phyloP scores from a whole-genome alignment of 2,329 filamentous ascomycete genomes.

The Tricladium varicosporioides region DNA sequence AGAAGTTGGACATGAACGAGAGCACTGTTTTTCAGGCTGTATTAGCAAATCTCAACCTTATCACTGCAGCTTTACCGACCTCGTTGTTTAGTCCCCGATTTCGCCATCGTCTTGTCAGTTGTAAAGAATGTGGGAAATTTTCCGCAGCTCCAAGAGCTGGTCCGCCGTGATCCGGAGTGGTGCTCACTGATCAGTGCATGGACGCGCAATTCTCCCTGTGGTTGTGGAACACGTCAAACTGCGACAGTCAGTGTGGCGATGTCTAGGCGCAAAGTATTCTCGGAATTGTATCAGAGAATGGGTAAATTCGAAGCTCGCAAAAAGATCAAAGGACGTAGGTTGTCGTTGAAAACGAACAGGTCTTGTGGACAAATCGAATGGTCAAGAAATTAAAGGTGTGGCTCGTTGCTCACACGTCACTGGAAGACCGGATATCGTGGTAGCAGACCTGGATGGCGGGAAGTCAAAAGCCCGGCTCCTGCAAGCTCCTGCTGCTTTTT shows the following conservation, averaged over 20 bases:
- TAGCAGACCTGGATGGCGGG: neutral
- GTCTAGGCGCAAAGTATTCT: neutral
- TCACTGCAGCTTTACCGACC: slow-evolving; percentile 27
- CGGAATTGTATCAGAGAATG: no score
- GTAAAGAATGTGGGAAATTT: slow-evolving; percentile 21
- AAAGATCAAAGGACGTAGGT: neutral
- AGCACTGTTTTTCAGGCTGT: slow-evolving; percentile 54
- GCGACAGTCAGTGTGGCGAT: neutral
- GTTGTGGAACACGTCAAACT: neutral
- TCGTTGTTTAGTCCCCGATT: slow-evolving; percentile 35
- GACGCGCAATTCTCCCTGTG: slow-evolving; percentile 12
- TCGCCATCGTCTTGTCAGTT: slow-evolving; percentile 16
- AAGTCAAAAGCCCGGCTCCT: no score
- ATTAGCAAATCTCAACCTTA: no score
- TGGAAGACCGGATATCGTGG: no score
- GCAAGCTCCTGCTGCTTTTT: neutral
- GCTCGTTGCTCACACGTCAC: neutral
- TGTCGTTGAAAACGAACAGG: neutral
- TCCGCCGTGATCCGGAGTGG: slow-evolving; percentile 25
- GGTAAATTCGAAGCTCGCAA: neutral
- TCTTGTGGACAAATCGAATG: neutral
- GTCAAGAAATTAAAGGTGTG: slow-evolving; percentile 2
- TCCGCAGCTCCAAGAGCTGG: slow-evolving; percentile 1
- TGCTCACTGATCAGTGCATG: slow-evolving; percentile 6
- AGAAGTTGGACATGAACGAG: slow-evolving; percentile 85